Evolutionary conservation across 306 rosid genomes (phyloP), one percentile per base, ranked within the genome.

Genomic region (Calophaca sinica): DNA sequence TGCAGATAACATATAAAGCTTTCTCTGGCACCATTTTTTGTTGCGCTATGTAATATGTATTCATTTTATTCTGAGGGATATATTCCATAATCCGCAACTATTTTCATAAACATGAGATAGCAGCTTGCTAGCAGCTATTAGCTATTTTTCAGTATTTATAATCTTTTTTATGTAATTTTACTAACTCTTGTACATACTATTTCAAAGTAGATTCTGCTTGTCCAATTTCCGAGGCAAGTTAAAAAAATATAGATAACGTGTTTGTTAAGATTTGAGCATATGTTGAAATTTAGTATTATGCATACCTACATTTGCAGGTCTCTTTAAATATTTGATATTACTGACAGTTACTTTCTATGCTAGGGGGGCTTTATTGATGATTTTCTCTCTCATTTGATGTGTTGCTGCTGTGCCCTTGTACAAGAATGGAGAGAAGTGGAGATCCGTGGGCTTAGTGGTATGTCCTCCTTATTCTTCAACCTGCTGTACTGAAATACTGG

Each of bases 381-480:
- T 78, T 96, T 96, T 79, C 98, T 90, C 63, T 92, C 99, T 6
- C 99, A 96, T 85, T 81, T 96, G 69, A 86, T 96, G 97, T 96
- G 99, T 64, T 96, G 96, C 92, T 96, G 97, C 80, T 92, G 99
- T 55, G 99, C 99, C 62, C 96, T 96, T 72, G 98, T 96, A 81
- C 99, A 96, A 96, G 99, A 96, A 85, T 96, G 93, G 97, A 89
- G 99, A 79, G 99, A 96, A 87, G 92, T 96, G 6, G 91, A 96
- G 87, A 87, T 96, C 69, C 96, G 98, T 5, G 98, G 97, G 60
- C 33, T 73, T 81, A 78, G 81, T 60, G 99, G 99, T 90, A 87
- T 36, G 82, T 73, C 69, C 53, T 60, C 72, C 15, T 65, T 13
- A 15, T 49, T 69, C 38, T 82, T 62, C 46, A 61, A 9, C 79